Percentiles rank a stretch among this genome's conserved stretches.
Conservation (phyloP, 2,329 filamentous ascomycete species). For the Fusarium abutilonis region DNA sequence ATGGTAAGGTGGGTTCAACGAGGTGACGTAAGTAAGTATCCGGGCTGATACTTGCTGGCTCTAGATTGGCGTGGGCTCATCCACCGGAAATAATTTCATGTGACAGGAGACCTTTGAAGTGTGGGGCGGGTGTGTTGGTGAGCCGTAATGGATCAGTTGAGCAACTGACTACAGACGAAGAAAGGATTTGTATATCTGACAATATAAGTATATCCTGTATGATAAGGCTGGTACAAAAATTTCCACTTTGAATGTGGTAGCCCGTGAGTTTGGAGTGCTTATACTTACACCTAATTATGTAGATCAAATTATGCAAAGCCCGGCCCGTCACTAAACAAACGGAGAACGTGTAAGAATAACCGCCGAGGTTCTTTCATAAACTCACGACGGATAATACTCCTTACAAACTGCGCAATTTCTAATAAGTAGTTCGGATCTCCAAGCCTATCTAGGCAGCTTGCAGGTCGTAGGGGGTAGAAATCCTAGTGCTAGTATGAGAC, state of each 20-base stretch:
- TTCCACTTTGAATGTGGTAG: too few species aligned
- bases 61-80: conserved; percentile 17
- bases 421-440: too few species aligned
- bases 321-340: conserved; percentile 1
- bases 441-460: background rate
- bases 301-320: conserved; percentile 35
- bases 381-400: background rate
- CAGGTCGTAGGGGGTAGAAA: too few species aligned
- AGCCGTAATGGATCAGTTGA: background rate
- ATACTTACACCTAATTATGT: too few species aligned
- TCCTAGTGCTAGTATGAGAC: too few species aligned
- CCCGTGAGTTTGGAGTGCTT: too few species aligned
- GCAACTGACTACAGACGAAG: too few species aligned
- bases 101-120: background rate
- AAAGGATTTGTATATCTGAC: too few species aligned
- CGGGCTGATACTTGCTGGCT: conserved; percentile 10
- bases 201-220: too few species aligned
- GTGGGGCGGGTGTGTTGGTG: too few species aligned
- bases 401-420: too few species aligned
- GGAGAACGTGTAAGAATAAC: background rate
- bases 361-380: background rate
- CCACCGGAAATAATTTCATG: conserved; percentile 24
- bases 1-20: conserved; percentile 29
- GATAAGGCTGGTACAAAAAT: too few species aligned
- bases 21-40: conserved; percentile 19